These are phyloP conservation scores for Phytophthora europaea DNA, from an alignment of 352 stramenopile genomes.

Conservation along the genomic window DNA sequence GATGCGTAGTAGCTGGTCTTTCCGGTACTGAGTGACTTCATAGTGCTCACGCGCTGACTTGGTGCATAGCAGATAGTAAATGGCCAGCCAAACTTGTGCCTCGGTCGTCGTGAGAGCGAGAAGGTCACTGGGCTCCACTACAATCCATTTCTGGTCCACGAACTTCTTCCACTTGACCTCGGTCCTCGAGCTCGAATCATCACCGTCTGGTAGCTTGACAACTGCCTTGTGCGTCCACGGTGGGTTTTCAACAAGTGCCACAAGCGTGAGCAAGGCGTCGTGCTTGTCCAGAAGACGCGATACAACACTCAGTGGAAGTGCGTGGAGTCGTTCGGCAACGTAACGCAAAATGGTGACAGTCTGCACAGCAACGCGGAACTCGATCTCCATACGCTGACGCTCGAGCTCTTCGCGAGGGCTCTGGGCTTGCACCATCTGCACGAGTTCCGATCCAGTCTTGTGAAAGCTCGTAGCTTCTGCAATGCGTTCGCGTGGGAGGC, in stretches of 20 bases:
- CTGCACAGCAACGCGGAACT: conserved; percentile 89
- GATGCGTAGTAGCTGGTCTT: conserved; percentile 93
- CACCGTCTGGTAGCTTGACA: conserved; percentile 20
- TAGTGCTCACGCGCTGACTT: conserved; percentile 95
- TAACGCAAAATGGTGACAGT: conserved; percentile 92
- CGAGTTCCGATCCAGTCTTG: conserved; percentile 72
- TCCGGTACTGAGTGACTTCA: conserved; percentile 95
- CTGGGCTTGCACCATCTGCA: conserved; percentile 72
- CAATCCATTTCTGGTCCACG: conserved; percentile 92
- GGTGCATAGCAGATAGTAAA: conserved; percentile 96
- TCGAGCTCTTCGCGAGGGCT: conserved; percentile 67
- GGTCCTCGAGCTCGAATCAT: conserved; percentile 28
- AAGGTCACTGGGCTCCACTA: conserved; percentile 89
- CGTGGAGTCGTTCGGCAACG: conserved; percentile 90
- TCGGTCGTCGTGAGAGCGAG: conserved; percentile 95
- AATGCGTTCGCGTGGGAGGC: conserved; percentile 68
- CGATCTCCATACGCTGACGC: conserved; percentile 85
- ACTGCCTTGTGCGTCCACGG: conserved; percentile 93
- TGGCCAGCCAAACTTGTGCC: conserved; percentile 94
- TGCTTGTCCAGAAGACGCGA: conserved; percentile 97
- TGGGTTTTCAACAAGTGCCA: conserved; percentile 95
- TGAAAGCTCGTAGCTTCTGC: conserved; percentile 72
- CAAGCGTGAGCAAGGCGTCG: conserved; percentile 94
- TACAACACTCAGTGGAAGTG: conserved; percentile 89
- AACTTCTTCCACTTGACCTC: conserved; percentile 93